phyloP scores from a whole-genome alignment of 2,329 filamentous ascomycete genomes.

The Cyclaneusma minus region DNA sequence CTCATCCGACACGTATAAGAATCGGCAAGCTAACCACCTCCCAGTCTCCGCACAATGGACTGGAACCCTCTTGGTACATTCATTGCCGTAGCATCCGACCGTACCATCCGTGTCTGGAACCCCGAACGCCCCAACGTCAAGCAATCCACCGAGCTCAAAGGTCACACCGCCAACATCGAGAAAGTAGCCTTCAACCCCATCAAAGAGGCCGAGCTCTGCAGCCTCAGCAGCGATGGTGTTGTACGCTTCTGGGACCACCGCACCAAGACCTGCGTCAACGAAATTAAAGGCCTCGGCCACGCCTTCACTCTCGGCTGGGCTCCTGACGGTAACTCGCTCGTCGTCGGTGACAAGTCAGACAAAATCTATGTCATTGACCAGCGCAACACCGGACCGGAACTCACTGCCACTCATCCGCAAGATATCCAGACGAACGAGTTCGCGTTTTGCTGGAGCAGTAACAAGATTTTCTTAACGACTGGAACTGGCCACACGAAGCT shows the following conservation, averaged over 20 bases:
- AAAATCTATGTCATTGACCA: slow-evolving; percentile 19
- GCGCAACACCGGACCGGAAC: slow-evolving; percentile 30
- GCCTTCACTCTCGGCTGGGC: slow-evolving; percentile 61
- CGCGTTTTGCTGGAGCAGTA: slow-evolving; percentile 57
- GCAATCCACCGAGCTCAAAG: slow-evolving; percentile 61
- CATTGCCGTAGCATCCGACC: slow-evolving; percentile 69
- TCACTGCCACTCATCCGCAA: slow-evolving; percentile 39
- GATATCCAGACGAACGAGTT: slow-evolving; percentile 54
- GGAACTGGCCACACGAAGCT: slow-evolving; percentile 57
- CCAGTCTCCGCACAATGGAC: slow-evolving; percentile 62
- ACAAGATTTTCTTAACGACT: slow-evolving; percentile 55
- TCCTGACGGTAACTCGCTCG: slow-evolving; percentile 51
- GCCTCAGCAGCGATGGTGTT: slow-evolving; percentile 56
- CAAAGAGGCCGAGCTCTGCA: slow-evolving; percentile 64
- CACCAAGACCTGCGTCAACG: slow-evolving; percentile 53
- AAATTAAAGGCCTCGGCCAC: slow-evolving; percentile 49
- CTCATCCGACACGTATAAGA: too few relatives aligned
- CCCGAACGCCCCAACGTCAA: slow-evolving; percentile 60
- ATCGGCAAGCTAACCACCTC: too few relatives aligned
- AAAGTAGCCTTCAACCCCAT: slow-evolving; percentile 66
- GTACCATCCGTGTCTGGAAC: slow-evolving; percentile 66
- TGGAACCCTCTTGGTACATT: slow-evolving; percentile 81
- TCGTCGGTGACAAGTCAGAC: slow-evolving; percentile 58
- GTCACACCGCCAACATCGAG: slow-evolving; percentile 50
- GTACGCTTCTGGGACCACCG: slow-evolving; percentile 71